Evolutionary conservation across 2,329 filamentous ascomycete species (phyloP), one percentile per base, ranked within the genome.

Genomic region (Periconia digitata): DNA sequence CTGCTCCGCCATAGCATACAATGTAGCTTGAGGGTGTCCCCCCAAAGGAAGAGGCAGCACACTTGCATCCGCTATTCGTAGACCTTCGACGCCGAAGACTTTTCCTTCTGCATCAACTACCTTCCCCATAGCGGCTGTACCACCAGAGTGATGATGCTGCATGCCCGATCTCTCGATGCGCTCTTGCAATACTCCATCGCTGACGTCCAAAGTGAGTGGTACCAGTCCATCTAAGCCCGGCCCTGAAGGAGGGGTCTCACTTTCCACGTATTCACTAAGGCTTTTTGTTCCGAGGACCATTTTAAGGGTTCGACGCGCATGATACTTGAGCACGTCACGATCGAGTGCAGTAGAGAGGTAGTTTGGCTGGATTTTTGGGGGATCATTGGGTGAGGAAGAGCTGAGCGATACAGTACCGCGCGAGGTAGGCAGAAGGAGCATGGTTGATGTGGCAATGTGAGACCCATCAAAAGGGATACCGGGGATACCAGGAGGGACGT

Each of bases 1-100:
- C 36, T 51, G 32, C 37, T 60, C 57, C 4, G 56, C 56, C 24
- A 57, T 32, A 7, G 56, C 57, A 48, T 59, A 59, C 16, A 54
- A 23, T 3, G 54, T 44, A n/a, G 49, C 52, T 39, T 57, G 54
- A 18, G 43, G 44, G 38, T 57, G 51, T 21, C 53, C 55, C 6
- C 46, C 54, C 12, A 57, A 18, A 16, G 53, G 47, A 34, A 45
- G 20, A 4, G 54, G 57, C 13, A 57, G 36, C 1, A 57, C 42
- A 27, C 56, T 57, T 3, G 49, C 57, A 40, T 60, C 56, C 8
- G 36, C 47, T 8, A 59, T 44, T 17, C 57, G 37, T 16, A 59
- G 27, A 13, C 54, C 47, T 5, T 46, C 22, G 3, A 56, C 47
- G 8, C 56, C 58, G 6, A 38, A 44, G 8, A 59, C 51, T 16